Evolutionary conservation across 2,329 filamentous ascomycete genomes (phyloP).

Genomic region (Ascochyta pisi): DNA sequence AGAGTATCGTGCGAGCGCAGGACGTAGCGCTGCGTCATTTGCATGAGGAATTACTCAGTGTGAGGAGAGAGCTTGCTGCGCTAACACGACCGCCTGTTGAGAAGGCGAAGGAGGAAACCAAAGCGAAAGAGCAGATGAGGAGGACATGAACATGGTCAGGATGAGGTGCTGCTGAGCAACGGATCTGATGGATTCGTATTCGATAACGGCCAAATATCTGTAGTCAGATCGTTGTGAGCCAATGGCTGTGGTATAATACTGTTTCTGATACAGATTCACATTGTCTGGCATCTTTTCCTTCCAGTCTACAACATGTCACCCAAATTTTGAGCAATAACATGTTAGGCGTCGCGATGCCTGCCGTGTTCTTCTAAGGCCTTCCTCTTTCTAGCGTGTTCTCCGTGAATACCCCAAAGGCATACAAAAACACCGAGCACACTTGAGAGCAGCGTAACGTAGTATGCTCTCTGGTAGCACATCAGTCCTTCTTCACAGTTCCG

Average conservation of each 20-base stretch:
- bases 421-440: conserved; percentile 73
- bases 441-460: conserved; percentile 76
- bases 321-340: background rate
- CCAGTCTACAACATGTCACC: background rate
- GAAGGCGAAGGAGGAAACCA: too few relatives aligned
- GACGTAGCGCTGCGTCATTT: background rate
- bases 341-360: conserved; percentile 38
- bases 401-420: conserved; percentile 73
- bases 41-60: background rate
- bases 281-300: too few relatives aligned
- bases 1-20: background rate
- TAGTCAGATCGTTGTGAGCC: background rate
- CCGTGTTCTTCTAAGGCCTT: conserved; percentile 43
- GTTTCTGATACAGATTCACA: background rate
- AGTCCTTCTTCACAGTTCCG: conserved; percentile 78
- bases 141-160: background rate
- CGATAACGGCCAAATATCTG: too few relatives aligned
- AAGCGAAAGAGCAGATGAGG: background rate
- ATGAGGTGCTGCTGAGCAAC: too few relatives aligned
- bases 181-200: too few relatives aligned
- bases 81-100: background rate
- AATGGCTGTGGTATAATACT: background rate
- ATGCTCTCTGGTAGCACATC: conserved; percentile 81
- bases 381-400: conserved; percentile 56
- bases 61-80: background rate